phyloP scores from a whole-genome alignment of 495 filamentous ascomycete species.

The Trichoderma gamsii region DNA sequence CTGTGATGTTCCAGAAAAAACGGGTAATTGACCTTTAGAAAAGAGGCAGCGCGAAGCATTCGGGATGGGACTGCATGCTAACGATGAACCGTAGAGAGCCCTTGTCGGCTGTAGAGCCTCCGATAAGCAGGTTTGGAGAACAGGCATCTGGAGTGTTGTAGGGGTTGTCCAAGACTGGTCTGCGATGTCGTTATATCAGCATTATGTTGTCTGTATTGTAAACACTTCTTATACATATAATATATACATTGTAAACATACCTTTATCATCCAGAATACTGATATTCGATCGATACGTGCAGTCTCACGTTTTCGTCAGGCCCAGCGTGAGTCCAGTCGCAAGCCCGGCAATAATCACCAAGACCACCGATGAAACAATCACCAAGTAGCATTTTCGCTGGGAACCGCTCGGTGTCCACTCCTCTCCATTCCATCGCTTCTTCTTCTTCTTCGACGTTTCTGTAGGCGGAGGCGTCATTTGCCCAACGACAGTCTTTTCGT shows the following conservation, averaged over 20 bases:
- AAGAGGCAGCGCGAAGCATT: constrained; percentile 53
- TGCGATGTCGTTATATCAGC: constrained; percentile 4
- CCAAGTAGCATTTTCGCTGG: constrained; percentile 35
- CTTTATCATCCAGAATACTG: not conserved
- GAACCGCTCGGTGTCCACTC: not conserved
- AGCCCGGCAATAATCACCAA: constrained; percentile 35
- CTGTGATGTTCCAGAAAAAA: constrained; percentile 52
- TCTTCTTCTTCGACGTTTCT: not conserved
- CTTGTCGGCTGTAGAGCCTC: constrained; percentile 50
- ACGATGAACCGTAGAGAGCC: constrained; percentile 41
- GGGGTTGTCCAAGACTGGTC: not conserved
- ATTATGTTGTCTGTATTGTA: not conserved
- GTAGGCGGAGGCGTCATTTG: not conserved
- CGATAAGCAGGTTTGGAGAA: constrained; percentile 41
- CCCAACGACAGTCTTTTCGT: not conserved
- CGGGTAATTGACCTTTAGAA: constrained; percentile 38
- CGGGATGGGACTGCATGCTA: constrained; percentile 46
- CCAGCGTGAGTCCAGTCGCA: constrained; percentile 38
- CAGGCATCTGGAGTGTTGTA: constrained; percentile 7
- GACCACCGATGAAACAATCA: constrained; percentile 29
- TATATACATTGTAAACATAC: not conserved
- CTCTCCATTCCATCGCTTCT: not conserved
- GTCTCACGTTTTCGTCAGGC: constrained; percentile 33
- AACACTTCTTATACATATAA: not conserved
- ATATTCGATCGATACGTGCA: not conserved